These are phyloP conservation scores for Apiotrichum porosum DNA, from an alignment of 1,284 basidiomycete genomes.

Conservation along the genomic window DNA sequence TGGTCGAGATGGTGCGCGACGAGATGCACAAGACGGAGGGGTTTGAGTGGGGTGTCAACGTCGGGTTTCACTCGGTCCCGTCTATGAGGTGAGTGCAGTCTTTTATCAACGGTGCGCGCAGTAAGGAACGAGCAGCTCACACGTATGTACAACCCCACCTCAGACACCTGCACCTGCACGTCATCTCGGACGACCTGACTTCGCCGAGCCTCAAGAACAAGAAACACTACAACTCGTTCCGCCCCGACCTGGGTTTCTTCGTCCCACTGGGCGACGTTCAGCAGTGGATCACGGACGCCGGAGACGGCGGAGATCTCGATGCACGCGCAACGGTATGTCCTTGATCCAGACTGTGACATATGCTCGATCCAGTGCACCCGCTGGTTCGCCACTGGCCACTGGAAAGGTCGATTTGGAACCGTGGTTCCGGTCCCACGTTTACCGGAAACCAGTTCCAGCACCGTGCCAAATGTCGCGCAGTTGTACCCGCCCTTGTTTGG, in stretches of 20 bases:
- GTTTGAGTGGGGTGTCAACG: conserved; percentile 72
- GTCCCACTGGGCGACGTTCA: conserved; percentile 69
- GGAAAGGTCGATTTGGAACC: too few relatives aligned
- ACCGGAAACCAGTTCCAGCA: too few relatives aligned
- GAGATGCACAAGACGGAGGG: conserved; percentile 77
- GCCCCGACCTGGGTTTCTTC: conserved; percentile 82
- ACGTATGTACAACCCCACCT: too few relatives aligned
- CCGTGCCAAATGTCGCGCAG: too few relatives aligned
- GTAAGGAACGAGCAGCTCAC: background rate
- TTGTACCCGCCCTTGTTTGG: too few relatives aligned
- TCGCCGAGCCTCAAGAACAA: conserved; percentile 76
- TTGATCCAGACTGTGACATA: too few relatives aligned
- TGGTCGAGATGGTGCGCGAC: conserved; percentile 62
- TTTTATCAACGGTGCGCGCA: too few relatives aligned
- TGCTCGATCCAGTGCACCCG: too few relatives aligned
- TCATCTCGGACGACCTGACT: conserved; percentile 76
- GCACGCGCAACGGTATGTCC: too few relatives aligned
- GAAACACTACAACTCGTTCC: conserved; percentile 93
- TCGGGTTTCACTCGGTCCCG: conserved; percentile 80
- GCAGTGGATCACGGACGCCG: conserved; percentile 56
- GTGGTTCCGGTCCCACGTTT: too few relatives aligned
- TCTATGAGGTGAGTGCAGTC: conserved; percentile 51
- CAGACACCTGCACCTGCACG: conserved; percentile 81
- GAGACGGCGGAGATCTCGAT: too few relatives aligned
- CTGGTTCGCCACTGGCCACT: too few relatives aligned